A percentile compares a stretch with the other conserved stretches of the same genome.
Conservation (phyloP, 306 rosid genomes). For the Quercus rubra region DNA sequence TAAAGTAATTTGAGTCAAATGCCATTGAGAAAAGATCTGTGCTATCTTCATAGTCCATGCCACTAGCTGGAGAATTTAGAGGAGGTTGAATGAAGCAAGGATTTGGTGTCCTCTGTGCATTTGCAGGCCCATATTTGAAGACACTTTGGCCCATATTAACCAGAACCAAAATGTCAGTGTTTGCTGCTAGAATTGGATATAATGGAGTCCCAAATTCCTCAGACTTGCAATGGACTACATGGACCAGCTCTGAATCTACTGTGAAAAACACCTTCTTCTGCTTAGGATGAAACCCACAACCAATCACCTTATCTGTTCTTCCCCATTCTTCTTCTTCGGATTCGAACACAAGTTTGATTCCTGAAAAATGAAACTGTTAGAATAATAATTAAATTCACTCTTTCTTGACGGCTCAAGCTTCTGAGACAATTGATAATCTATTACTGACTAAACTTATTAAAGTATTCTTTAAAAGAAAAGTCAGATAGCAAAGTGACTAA, state of each 20-base stretch:
- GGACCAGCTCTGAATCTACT: constrained; percentile 69
- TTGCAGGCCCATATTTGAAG: constrained; percentile 75
- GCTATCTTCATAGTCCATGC: constrained; percentile 72
- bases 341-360: constrained; percentile 59
- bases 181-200: constrained; percentile 66
- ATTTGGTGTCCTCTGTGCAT: constrained; percentile 81
- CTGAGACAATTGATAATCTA: too few species aligned
- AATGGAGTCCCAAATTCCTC: constrained; percentile 75
- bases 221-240: constrained; percentile 60
- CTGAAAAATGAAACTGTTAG: constrained; percentile 34
- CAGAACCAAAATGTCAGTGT: constrained; percentile 45
- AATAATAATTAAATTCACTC: not conserved
- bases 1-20: constrained; percentile 74
- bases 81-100: constrained; percentile 76
- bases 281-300: constrained; percentile 86
- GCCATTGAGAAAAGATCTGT: constrained; percentile 91
- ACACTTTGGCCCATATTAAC: constrained; percentile 82
- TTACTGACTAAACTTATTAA: too few species aligned
- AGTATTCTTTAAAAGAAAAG: not conserved
- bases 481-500: not conserved
- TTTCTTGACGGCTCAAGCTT: too few species aligned
- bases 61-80: constrained; percentile 32
- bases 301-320: constrained; percentile 62
- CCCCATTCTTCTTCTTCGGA: constrained; percentile 72
- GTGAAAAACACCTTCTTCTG: constrained; percentile 88